Evolutionary conservation across 495 filamentous ascomycete species (phyloP).

Genomic region (Annulohypoxylon moriforme): DNA sequence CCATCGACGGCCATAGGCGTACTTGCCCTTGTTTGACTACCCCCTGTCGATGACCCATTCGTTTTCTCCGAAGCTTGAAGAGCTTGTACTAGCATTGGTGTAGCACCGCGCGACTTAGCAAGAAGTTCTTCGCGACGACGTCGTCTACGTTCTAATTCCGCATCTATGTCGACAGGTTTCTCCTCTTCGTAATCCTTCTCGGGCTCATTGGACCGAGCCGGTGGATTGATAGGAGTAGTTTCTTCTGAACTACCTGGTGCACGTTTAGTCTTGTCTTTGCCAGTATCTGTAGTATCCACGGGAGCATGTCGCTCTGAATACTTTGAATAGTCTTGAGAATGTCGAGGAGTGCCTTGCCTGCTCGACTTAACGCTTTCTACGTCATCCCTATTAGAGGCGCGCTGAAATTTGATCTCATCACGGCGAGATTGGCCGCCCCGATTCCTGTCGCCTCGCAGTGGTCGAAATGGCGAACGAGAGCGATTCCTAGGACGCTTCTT

Average conservation of each 20-base stretch:
- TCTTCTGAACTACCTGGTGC: conserved; percentile 68
- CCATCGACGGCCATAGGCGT: conserved; percentile 54
- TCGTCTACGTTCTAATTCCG: conserved; percentile 85
- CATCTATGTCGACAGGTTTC: conserved; percentile 76
- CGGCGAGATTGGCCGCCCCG: conserved; percentile 50
- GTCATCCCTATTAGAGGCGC: conserved; percentile 35
- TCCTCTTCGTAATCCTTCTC: conserved; percentile 58
- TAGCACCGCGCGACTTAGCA: conserved; percentile 80
- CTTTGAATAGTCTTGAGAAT: conserved; percentile 41
- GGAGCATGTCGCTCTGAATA: conserved; percentile 45
- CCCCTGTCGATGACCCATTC: conserved; percentile 62
- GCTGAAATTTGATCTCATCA: conserved; percentile 37
- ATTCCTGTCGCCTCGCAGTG: conserved; percentile 56
- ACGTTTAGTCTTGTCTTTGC: conserved; percentile 74
- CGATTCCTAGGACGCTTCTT: conserved; percentile 75
- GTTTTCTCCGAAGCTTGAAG: conserved; percentile 71
- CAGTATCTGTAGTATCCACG: conserved; percentile 52
- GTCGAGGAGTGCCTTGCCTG: conserved; percentile 39
- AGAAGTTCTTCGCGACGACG: conserved; percentile 89
- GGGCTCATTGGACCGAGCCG: conserved; percentile 40
- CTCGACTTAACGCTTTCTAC: conserved; percentile 37
- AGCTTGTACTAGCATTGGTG: conserved; percentile 81
- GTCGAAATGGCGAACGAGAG: conserved; percentile 71
- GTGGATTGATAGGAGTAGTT: conserved; percentile 29
- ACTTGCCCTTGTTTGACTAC: conserved; percentile 56